phyloP scores from a whole-genome alignment of 441 rosid genomes.

The Eugenia klotzschiana region DNA sequence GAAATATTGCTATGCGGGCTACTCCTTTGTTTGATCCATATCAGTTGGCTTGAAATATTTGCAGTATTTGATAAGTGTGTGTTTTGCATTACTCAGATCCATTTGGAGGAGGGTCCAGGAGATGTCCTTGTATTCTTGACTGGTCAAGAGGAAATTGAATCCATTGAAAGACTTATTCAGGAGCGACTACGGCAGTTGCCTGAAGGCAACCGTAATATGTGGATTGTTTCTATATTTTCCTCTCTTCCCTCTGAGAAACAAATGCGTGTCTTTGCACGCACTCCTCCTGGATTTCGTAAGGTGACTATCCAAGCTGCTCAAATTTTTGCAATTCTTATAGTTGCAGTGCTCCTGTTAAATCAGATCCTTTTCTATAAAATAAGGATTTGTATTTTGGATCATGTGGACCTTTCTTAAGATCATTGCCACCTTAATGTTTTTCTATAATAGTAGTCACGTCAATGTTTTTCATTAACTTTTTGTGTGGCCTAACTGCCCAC shows the following conservation, averaged over 20 bases:
- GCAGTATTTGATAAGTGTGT: not conserved
- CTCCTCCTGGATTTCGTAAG: conserved; percentile 67
- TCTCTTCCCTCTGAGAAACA: conserved; percentile 94
- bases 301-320: conserved; percentile 16
- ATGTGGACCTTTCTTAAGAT: not conserved
- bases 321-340: not conserved
- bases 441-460: not conserved
- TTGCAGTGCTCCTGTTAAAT: not conserved
- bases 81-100: conserved; percentile 38
- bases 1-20: not conserved
- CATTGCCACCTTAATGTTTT: not conserved
- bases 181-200: conserved; percentile 56
- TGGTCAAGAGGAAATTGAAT: conserved; percentile 93
- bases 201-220: conserved; percentile 43
- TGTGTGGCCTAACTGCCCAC: not conserved
- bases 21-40: not conserved
- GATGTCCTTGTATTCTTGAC: conserved; percentile 89
- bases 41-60: not conserved
- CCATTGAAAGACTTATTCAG: conserved; percentile 52
- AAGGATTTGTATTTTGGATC: not conserved
- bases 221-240: conserved; percentile 56
- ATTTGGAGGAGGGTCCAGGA: conserved; percentile 62
- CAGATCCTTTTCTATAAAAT: not conserved
- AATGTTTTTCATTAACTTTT: not conserved
- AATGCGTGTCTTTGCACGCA: conserved; percentile 59